Base-by-base conservation (phyloP, 331 rosid genomes). In the Quercus phellos region DNA sequence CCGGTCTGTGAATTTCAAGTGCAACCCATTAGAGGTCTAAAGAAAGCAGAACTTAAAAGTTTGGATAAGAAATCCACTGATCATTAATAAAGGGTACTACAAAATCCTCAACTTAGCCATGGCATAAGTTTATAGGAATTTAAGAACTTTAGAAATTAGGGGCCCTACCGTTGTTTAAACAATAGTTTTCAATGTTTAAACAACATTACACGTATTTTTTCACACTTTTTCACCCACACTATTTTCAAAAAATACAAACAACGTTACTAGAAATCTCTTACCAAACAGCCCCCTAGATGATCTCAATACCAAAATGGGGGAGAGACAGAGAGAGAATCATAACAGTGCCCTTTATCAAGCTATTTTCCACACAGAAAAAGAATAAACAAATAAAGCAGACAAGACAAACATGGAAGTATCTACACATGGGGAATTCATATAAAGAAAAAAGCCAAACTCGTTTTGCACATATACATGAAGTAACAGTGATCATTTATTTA, bases 1-100 rank as follows among this genome's bases (percentile, higher is more conserved):
- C 94, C 91, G 32, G 86, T 82, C 97, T 94, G 93, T 81, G 81
- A 77, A 60, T 67, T 78, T 73, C 77, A 24, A 81, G 64, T 74
- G 30, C 22, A 73, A 81, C 32, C 56, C 74, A 43, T 82, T 60
- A 66, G 19, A 70, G 58, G 73, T 55, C 60, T 46, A 64, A 50
- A 34, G 30, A 38, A 72, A 58, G 73, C 42, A 54, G 67, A 51
- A 56, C 18, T 42, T 35, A 61, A 35, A 76, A n/a, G 72, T 17
- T 72, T 18, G 71, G 59, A 51, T 56, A 9, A 8, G 10, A 30
- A 42, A 34, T 32, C 4, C 69, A 24, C 6, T 12, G 53, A 46
- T 46, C 53, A 46, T 46, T 46, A 46, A 12, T 46, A 11, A 12
- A 46, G 53, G 14, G 53, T 3, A 11, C 5, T 46, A 46, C 16